Conservation (phyloP, 352 stramenopile genomes). For the Pythium dissotocum region DNA sequence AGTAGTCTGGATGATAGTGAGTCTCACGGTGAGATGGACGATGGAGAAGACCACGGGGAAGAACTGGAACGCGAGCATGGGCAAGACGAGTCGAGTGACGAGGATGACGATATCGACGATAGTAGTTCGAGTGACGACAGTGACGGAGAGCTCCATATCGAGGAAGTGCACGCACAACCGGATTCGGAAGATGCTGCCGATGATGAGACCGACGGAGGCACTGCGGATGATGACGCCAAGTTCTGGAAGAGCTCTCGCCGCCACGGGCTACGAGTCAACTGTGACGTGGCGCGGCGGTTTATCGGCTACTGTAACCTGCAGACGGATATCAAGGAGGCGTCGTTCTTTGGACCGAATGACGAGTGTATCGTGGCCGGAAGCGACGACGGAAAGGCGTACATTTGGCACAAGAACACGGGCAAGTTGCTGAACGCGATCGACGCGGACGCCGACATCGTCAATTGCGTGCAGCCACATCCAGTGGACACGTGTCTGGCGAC, state of each 20-base stretch:
- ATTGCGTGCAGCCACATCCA: constrained; percentile 88
- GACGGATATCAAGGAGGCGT: constrained; percentile 91
- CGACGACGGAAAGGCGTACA: constrained; percentile 82
- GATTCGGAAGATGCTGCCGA: constrained; percentile 24
- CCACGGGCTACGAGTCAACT: constrained; percentile 51
- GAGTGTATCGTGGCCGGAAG: constrained; percentile 85
- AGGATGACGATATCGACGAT: constrained; percentile 4
- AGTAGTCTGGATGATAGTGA: constrained; percentile 35
- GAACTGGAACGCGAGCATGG: constrained; percentile 26
- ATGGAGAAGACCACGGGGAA: constrained; percentile 16
- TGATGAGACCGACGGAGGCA: constrained; percentile 6
- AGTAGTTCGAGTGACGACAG: constrained; percentile 18
- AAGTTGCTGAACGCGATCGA: constrained; percentile 81
- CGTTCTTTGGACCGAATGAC: constrained; percentile 87
- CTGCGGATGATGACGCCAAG: constrained; percentile 10
- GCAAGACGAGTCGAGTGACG: constrained; percentile 5
- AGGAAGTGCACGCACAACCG: constrained; percentile 16
- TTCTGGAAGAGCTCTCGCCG: constrained; percentile 59
- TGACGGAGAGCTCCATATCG: constrained; percentile 15
- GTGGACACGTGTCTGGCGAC: constrained; percentile 77
- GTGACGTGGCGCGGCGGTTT: constrained; percentile 68
- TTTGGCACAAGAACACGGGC: constrained; percentile 85
- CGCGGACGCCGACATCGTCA: constrained; percentile 86
- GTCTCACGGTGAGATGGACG: constrained; percentile 21
- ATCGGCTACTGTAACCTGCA: constrained; percentile 88